Evolutionary conservation across 305 asterid genomes (phyloP).

Genomic region (Fraxinus latifolia): DNA sequence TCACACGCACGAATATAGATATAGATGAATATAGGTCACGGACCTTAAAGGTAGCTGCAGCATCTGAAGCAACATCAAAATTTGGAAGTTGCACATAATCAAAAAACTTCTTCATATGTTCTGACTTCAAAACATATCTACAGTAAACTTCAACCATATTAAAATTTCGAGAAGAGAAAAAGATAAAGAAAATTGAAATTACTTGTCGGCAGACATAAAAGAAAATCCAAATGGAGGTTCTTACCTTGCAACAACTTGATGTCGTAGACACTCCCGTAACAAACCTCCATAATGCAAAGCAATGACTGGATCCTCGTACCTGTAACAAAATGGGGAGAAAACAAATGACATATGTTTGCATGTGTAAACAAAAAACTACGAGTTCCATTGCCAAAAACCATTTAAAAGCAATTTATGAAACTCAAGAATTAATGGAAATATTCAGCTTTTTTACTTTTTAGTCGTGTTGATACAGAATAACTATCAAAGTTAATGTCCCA

Average conservation of each 20-base stretch:
- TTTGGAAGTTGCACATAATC: conserved; percentile 76
- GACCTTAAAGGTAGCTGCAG: conserved; percentile 81
- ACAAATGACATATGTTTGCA: background rate
- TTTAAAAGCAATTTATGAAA: background rate
- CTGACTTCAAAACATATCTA: conserved; percentile 62
- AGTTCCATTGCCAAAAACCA: background rate
- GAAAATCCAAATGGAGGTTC: conserved; percentile 3
- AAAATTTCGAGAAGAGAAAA: background rate
- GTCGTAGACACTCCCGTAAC: conserved; percentile 84
- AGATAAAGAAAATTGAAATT: background rate
- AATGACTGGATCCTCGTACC: conserved; percentile 64
- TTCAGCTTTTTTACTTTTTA: background rate
- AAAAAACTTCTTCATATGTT: conserved; percentile 63
- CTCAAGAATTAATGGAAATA: background rate
- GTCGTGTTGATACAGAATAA: background rate
- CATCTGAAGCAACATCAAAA: conserved; percentile 93
- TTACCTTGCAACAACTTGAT: conserved; percentile 81
- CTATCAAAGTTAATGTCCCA: background rate
- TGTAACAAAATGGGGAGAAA: conserved; percentile 20
- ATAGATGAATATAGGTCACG: background rate
- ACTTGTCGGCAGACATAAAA: background rate
- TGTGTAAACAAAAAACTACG: background rate
- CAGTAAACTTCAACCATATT: conserved; percentile 1
- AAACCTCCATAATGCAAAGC: conserved; percentile 82
- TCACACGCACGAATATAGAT: background rate